Evolutionary conservation across 176 grass and related monocot genomes (phyloP), one percentile per base, ranked within the genome.

Genomic region (Musa itinerans): DNA sequence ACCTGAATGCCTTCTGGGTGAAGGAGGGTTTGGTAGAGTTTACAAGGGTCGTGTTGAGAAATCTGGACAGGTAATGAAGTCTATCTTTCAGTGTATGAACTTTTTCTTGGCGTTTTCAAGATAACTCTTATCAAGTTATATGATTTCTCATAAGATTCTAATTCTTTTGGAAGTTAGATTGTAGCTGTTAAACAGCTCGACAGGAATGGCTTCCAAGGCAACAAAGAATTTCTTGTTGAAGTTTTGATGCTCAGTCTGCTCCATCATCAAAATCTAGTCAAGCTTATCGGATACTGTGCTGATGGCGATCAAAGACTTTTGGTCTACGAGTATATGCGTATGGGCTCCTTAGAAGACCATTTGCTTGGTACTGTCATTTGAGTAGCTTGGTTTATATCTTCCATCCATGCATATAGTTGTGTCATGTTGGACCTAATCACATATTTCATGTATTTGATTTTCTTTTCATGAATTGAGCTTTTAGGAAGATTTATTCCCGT

Each of bases 151-250:
- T 73, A 73, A 26, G 23, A 54, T 54, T 25, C 22, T 54, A 0
- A 2, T 53, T 8, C 13, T 55, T 8, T 73, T 12, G 11, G 17
- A 11, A 8, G 11, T 73, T 43, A 68, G 65, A 16, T 43, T 34
- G 65, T 68, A 68, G 65, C 65, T 1, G 65, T 68, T 13, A 68
- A 68, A 34, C 65, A 68, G 16, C 24, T 68, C 27, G 65, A 68
- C 65, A 68, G 25, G 65, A 68, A 68, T 68, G 65, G 65, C 13
- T 29, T 68, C 13, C 65, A 68, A 68, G 65, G 65, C 24, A 23
- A 68, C 65, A 68, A 68, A 68, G 65, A 68, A 34, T 68, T 68
- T 48, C 65, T 68, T 34, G 65, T 68, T 11, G 65, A 68, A 68
- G 65, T 68, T 10, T 34, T 68, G 65, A 68, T 68, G 25, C 27